Percentiles rank a stretch among this genome's conserved stretches.
These are phyloP conservation scores for Russula lepida DNA, from an alignment of 768 basidiomycete genomes.

Conservation along the genomic window DNA sequence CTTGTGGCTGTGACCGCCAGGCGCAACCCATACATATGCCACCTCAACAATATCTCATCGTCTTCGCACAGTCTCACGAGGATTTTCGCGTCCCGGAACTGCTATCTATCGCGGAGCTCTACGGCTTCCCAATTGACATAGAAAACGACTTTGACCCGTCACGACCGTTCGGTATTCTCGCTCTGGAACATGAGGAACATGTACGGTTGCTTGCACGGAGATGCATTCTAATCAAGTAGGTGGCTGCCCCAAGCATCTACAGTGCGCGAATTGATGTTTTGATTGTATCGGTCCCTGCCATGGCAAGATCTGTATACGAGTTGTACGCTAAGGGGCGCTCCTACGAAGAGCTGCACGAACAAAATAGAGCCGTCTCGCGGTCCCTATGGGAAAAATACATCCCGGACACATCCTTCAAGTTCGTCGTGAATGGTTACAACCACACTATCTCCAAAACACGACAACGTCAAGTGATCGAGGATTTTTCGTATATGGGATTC, in stretches of 20 bases:
- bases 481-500: conserved; percentile 80
- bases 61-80: conserved; percentile 74
- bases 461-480: conserved; percentile 61
- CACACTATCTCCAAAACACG: conserved; percentile 62
- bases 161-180: conserved; percentile 69
- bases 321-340: conserved; percentile 63
- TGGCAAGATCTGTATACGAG: conserved; percentile 51
- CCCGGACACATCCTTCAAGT: conserved; percentile 69
- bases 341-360: conserved; percentile 63
- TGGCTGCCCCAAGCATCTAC: conserved; percentile 22
- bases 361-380: conserved; percentile 34
- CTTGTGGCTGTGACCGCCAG: background rate
- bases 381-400: conserved; percentile 52
- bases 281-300: background rate
- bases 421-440: conserved; percentile 65
- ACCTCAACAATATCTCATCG: conserved; percentile 43
- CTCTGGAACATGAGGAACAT: conserved; percentile 61
- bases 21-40: background rate
- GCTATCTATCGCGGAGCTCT: conserved; percentile 61
- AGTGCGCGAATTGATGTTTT: background rate
- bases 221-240: conserved; percentile 79
- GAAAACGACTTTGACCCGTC: conserved; percentile 42
- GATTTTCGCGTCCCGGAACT: conserved; percentile 85
- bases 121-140: conserved; percentile 49
- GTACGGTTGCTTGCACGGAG: conserved; percentile 64